Base-by-base conservation (phyloP, 805 yeast genomes). In the Candida verbasci region DNA sequence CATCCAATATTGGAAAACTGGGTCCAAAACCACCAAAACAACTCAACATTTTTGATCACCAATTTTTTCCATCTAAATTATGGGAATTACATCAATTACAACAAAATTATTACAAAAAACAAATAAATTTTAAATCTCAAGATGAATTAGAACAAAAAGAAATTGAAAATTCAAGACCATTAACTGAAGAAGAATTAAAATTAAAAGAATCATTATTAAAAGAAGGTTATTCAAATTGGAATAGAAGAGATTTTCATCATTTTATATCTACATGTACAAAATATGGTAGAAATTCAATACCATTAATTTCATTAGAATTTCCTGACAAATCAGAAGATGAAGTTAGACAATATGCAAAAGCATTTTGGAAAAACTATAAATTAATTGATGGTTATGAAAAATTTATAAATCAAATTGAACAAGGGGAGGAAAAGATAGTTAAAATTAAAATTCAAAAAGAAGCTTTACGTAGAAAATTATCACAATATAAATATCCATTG, bases 361-460 rank as follows among this genome's bases (percentile, higher is more conserved):
- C 73, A 8, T 93, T 93, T 57, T 93, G 97, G 98, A 51, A 71
- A 17, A 73, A 82, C 35, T 82, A 78, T 51, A 69, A 75, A 34
- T 85, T 81, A 47, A 82, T 93, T 43, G 97, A 91, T 23, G 95
- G 96, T 9, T 82, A 81, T 59, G 98, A 93, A 47, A 75, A 86
- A 44, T 86, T 82, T 57, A 61, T 89, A 37, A 67, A 73, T 14
- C 91, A 81, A 49, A 86, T 93, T 42, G 95, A 88, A 52, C 71
- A 75, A 3, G 98, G 97, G 11, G 97, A 93, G 55, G 96, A 88
- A 42, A 83, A 76, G 56, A 73, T 85, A 17, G 67, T 77, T 31
- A 79, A 76, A 49, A 54, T 73, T 8, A 74, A 73, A 48, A 62
- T 79, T 22, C 96, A 88, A 51, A 85, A 80, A 54, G 95, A 86